Evolutionary conservation across 106 monocot species (phyloP).

Genomic region (Allium cepa): DNA sequence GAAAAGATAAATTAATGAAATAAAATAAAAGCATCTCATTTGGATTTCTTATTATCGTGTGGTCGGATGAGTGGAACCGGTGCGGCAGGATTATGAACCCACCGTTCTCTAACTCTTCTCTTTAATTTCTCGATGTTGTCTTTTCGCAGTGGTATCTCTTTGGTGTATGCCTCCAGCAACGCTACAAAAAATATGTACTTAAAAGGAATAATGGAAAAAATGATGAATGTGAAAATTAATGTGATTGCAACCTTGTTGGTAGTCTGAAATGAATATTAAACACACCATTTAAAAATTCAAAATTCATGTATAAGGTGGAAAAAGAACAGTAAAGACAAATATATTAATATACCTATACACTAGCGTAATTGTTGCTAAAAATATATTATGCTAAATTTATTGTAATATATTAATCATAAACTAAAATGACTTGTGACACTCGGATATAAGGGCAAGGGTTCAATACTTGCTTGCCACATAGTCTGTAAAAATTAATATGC

Average conservation of each 20-base stretch:
- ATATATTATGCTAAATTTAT: too few species aligned
- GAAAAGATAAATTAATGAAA: background rate
- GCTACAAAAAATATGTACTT: conserved; percentile 39
- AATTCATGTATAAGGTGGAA: too few species aligned
- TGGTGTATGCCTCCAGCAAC: conserved; percentile 70
- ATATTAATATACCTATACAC: too few species aligned
- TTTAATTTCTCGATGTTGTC: conserved; percentile 47
- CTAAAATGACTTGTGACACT: too few species aligned
- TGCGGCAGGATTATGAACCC: conserved; percentile 89
- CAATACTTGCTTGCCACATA: too few species aligned
- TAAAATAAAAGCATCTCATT: conserved; percentile 7
- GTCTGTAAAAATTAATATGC: too few species aligned
- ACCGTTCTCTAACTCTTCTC: conserved; percentile 79
- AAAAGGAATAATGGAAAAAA: conserved; percentile 45
- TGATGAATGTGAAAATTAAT: conserved; percentile 25
- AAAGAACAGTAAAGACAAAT: too few species aligned
- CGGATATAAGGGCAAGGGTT: too few species aligned
- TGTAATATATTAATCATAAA: too few species aligned
- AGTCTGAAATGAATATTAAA: conserved; percentile 29
- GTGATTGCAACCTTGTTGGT: conserved; percentile 47
- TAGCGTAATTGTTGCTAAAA: too few species aligned
- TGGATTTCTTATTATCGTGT: conserved; percentile 44
- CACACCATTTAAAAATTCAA: too few species aligned
- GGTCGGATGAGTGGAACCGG: conserved; percentile 56
- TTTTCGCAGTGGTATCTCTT: conserved; percentile 79